phyloP scores from a whole-genome alignment of 495 filamentous ascomycete species.

The Hyaloscypha finlandica region DNA sequence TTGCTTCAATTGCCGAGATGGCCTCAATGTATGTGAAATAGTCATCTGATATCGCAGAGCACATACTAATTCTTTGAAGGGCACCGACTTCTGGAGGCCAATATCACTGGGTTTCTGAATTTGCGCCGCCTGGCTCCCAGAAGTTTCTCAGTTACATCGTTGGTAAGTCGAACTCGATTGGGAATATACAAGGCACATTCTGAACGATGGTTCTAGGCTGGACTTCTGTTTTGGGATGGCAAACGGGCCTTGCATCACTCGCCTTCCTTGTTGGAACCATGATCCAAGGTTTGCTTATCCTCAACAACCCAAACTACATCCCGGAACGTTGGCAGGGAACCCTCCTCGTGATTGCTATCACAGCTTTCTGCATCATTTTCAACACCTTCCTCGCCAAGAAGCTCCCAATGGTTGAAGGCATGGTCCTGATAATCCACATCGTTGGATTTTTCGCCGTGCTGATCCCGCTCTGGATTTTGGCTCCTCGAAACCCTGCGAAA shows the following conservation, averaged over 20 bases:
- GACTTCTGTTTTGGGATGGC: slow-evolving; percentile 65
- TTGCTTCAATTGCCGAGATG: slow-evolving; percentile 46
- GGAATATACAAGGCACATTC: background rate
- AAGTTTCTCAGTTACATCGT: slow-evolving; percentile 62
- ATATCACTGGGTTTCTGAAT: slow-evolving; percentile 63
- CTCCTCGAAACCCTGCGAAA: slow-evolving; percentile 31
- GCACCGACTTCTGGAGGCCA: slow-evolving; percentile 50
- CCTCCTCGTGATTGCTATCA: slow-evolving; percentile 44
- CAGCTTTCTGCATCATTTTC: slow-evolving; percentile 32
- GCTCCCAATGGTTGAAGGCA: slow-evolving; percentile 47
- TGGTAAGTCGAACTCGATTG: slow-evolving; percentile 27
- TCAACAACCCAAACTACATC: slow-evolving; percentile 45
- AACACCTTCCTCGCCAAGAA: slow-evolving; percentile 45
- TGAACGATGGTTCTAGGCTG: slow-evolving; percentile 42
- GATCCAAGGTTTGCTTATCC: slow-evolving; percentile 48
- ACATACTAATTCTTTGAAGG: slow-evolving; percentile 10
- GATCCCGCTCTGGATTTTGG: slow-evolving; percentile 39
- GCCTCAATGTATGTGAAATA: slow-evolving; percentile 40
- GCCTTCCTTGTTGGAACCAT: slow-evolving; percentile 46
- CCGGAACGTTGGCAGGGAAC: slow-evolving; percentile 50
- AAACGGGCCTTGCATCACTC: slow-evolving; percentile 56
- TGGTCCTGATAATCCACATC: slow-evolving; percentile 43
- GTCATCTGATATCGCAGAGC: no score
- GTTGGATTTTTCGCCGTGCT: slow-evolving; percentile 46
- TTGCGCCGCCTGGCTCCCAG: slow-evolving; percentile 52